Percentiles rank a stretch among this genome's conserved stretches.
Evolutionary conservation across 1,139 yeast species (phyloP).

Genomic region (Hyphopichia wangnamkhiaoensis): DNA sequence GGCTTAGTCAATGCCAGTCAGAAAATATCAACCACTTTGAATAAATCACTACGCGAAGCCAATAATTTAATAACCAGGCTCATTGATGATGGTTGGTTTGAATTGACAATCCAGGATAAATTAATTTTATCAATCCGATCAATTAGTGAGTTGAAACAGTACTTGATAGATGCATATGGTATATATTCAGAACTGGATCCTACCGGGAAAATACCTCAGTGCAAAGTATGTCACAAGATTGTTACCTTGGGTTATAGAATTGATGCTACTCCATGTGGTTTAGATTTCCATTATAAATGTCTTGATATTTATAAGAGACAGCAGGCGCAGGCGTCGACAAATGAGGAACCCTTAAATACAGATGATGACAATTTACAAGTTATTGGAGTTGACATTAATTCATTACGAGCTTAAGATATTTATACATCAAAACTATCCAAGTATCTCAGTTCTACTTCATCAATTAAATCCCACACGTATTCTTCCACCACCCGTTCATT

Average conservation of each 20-base stretch:
- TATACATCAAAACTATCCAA: slow-evolving; percentile 46
- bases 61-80: slow-evolving; percentile 37
- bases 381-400: slow-evolving; percentile 22
- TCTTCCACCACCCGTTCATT: slow-evolving; percentile 78
- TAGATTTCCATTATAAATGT: slow-evolving; percentile 51
- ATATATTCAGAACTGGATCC: slow-evolving; percentile 21
- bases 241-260: slow-evolving; percentile 52
- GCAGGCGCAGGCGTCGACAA: background rate
- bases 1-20: slow-evolving; percentile 32
- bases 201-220: slow-evolving; percentile 45
- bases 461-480: slow-evolving; percentile 77
- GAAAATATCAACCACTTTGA: slow-evolving; percentile 20
- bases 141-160: slow-evolving; percentile 49
- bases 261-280: slow-evolving; percentile 21
- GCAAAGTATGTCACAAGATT: slow-evolving; percentile 57
- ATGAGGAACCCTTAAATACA: background rate
- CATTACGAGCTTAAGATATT: slow-evolving; percentile 1
- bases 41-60: slow-evolving; percentile 32
- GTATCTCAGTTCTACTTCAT: slow-evolving; percentile 76
- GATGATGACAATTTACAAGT: background rate
- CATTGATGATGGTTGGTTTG: slow-evolving; percentile 57
- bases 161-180: slow-evolving; percentile 47
- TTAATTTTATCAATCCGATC: slow-evolving; percentile 42
- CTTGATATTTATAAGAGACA: slow-evolving; percentile 34
- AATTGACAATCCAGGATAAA: slow-evolving; percentile 24